These are phyloP conservation scores for Botrytis aclada DNA, from an alignment of 2,329 filamentous ascomycete species.

Conservation along the genomic window DNA sequence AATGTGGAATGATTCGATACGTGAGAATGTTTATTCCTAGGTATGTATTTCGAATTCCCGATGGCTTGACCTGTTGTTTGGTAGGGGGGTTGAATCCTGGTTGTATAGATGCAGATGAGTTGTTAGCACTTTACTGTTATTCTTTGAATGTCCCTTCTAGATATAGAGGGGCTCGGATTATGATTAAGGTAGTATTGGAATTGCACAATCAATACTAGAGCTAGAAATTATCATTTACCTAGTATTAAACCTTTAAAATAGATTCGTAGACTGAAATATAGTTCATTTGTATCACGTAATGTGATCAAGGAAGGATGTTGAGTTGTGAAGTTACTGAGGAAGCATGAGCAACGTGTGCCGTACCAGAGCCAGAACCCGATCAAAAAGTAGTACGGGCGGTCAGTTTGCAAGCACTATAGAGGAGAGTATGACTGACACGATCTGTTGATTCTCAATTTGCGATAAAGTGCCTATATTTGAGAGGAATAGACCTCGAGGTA, in stretches of 20 bases:
- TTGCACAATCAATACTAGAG: not conserved
- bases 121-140: not conserved
- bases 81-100: not conserved
- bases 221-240: not conserved
- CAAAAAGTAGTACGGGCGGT: not conserved
- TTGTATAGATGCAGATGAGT: not conserved
- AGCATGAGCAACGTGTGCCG: not conserved
- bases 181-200: not conserved
- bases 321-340: not conserved
- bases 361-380: not conserved
- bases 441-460: not conserved
- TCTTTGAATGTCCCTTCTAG: not conserved
- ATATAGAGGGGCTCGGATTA: not conserved
- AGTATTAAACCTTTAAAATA: not conserved
- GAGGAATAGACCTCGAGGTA: not conserved
- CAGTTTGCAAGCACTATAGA: not conserved
- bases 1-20: not conserved
- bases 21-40: not conserved
- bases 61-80: not conserved
- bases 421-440: not conserved
- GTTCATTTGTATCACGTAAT: not conserved
- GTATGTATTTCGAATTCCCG: not conserved
- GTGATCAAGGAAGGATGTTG: not conserved
- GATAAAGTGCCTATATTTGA: not conserved
- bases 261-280: not conserved